Conservation (phyloP, 2,329 filamentous ascomycete genomes). For the Thelonectria olida region DNA sequence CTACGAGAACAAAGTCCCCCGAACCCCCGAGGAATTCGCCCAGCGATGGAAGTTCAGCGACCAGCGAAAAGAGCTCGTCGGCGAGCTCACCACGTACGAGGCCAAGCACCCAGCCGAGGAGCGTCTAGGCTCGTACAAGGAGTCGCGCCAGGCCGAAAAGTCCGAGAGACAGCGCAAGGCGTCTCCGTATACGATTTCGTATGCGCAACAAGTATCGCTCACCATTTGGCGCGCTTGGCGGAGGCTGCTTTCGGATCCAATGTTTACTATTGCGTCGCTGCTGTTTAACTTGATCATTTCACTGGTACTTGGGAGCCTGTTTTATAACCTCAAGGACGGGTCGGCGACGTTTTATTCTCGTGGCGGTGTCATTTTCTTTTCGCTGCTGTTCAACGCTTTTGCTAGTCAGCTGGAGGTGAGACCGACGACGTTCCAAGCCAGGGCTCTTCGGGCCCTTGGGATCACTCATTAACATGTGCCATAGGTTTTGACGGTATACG, state of each 20-base stretch:
- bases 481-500: conserved; percentile 43
- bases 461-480: neutral
- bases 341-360: conserved; percentile 57
- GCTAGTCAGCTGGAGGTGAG: conserved; percentile 44
- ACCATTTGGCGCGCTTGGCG: conserved; percentile 53
- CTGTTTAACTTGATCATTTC: conserved; percentile 58
- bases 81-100: conserved; percentile 43
- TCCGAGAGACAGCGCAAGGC: conserved; percentile 50
- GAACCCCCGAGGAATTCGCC: conserved; percentile 50
- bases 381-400: conserved; percentile 62
- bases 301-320: conserved; percentile 63
- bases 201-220: conserved; percentile 54
- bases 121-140: conserved; percentile 33
- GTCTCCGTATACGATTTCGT: conserved; percentile 59
- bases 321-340: conserved; percentile 54
- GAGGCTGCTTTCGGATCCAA: conserved; percentile 50
- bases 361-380: conserved; percentile 61
- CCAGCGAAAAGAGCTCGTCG: conserved; percentile 39
- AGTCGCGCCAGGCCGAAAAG: conserved; percentile 35
- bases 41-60: conserved; percentile 43
- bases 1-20: conserved; percentile 45
- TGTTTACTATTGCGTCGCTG: conserved; percentile 51
- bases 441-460: fast-evolving
- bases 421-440: neutral
- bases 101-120: conserved; percentile 26